phyloP scores from a whole-genome alignment of 192 early-diverging fungal species.

The Cetraspora pellucida region DNA sequence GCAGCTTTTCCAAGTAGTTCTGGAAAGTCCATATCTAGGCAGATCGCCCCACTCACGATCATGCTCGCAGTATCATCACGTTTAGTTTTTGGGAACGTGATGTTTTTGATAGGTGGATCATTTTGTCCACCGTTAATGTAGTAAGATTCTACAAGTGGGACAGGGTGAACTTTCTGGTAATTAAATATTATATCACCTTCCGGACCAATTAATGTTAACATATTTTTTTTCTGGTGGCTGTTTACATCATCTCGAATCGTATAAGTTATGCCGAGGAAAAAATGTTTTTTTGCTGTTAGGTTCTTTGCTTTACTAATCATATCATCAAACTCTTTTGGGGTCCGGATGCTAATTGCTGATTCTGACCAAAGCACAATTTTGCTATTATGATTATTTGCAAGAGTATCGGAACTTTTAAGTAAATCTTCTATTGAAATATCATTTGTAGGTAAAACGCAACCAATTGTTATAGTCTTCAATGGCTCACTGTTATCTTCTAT shows the following conservation, averaged over 20 bases:
- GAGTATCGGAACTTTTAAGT: not conserved
- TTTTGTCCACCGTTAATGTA: slow-evolving; percentile 41
- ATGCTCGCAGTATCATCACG: not conserved
- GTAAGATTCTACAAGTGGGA: slow-evolving; percentile 44
- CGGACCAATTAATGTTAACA: slow-evolving; percentile 43
- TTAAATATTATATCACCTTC: slow-evolving; percentile 39
- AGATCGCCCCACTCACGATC: slow-evolving; percentile 44
- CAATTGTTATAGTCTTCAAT: not conserved
- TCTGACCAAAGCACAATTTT: slow-evolving; percentile 48
- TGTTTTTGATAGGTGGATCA: slow-evolving; percentile 36
- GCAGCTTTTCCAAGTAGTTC: slow-evolving; percentile 44
- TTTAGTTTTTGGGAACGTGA: slow-evolving; percentile 35
- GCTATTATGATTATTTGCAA: slow-evolving; percentile 22
- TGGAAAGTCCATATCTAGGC: slow-evolving; percentile 53
- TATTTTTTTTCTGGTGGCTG: slow-evolving; percentile 37
- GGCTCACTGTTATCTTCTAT: not conserved
- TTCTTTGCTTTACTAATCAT: slow-evolving; percentile 27
- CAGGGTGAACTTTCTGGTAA: slow-evolving; percentile 52
- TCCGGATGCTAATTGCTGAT: not conserved
- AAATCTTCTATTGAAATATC: not conserved
- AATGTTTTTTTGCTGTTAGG: slow-evolving; percentile 32
- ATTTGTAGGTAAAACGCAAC: not conserved
- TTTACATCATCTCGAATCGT: slow-evolving; percentile 17
- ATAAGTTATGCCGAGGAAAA: slow-evolving; percentile 42
- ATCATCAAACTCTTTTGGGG: not conserved